These are phyloP conservation scores for Nicotiana tomentosiformis DNA, from an alignment of 257 asterid species.

Conservation along the genomic window DNA sequence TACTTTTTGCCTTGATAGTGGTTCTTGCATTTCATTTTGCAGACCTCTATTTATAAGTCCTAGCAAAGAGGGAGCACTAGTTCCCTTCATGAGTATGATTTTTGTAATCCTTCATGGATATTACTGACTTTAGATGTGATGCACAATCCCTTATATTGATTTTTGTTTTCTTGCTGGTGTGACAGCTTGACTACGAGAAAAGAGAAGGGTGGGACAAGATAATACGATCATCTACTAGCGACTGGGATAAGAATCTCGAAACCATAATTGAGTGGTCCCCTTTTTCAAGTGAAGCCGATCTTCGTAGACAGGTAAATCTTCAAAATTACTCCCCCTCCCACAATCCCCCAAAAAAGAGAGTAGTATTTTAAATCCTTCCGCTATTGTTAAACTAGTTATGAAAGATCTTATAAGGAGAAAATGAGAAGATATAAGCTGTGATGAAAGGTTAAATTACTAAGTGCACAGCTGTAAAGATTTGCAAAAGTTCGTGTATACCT, in stretches of 20 bases:
- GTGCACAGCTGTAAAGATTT: neutral
- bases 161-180: conserved; percentile 1
- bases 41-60: neutral
- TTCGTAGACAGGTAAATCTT: conserved; percentile 65
- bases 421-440: neutral
- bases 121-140: neutral
- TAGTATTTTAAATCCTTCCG: neutral
- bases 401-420: neutral
- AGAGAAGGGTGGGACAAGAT: conserved; percentile 44
- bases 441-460: neutral
- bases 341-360: neutral
- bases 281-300: conserved; percentile 78
- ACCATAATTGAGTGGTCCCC: conserved; percentile 91
- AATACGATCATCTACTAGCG: conserved; percentile 36
- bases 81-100: conserved; percentile 1
- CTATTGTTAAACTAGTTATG: neutral
- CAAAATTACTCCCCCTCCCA: neutral
- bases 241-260: conserved; percentile 62
- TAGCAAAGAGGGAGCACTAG: neutral
- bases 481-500: neutral
- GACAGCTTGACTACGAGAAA: conserved; percentile 62
- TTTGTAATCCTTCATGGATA: neutral
- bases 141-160: neutral
- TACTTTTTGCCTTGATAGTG: neutral
- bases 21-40: neutral